Evolutionary conservation across 1,284 basidiomycete species (phyloP), one percentile per base, ranked within the genome.

Genomic region (Cutaneotrichosporon cutaneum): DNA sequence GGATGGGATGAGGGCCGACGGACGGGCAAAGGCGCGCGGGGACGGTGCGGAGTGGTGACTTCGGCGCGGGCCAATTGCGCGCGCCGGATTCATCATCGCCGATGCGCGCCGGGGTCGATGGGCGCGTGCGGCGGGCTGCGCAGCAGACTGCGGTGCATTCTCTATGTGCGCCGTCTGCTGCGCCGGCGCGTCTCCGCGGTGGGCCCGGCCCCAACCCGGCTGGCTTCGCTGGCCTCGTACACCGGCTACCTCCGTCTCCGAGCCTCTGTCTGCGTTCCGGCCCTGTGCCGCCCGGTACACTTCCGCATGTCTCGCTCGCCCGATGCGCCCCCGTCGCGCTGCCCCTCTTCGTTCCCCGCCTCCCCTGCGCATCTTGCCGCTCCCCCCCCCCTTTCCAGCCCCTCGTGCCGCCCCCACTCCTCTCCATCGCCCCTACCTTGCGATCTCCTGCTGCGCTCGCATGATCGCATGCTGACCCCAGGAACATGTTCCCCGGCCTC

Each of bases 401-500:
- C 39, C 24, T 26, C 24, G 13, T n/a, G n/a, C n/a, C 13, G 24
- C 47, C 10, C 24, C 13, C 47, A 13, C n/a, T 13, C 54, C 21
- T 44, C 54, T 7, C 39, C 35, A 16, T 21, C 18, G 10, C 21
- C 6, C 39, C 5, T 24, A 16, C 18, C 26, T 22, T 6, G 9
- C 44, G 18, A 18, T n/a, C 44, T 22, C 44, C 10, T 11, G 4
- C 30, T 30, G n/a, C 30, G 30, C 30, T 21, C 9, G n/a, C 27
- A 10, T 11, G n/a, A n/a, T n/a, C n/a, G n/a, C 32, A 16, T 16
- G 48, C 56, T 59, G 32, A 56, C 58, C 44, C 10, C 81, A 85
- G 87, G 71, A 90, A 85, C 82, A 78, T 94, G 69, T 93, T 96
- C 80, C 94, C 94, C 55, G 94, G 94, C 44, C 90, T 97, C 74